Percentiles rank a stretch among this genome's conserved stretches.
Conservation (phyloP, 805 yeast species). For the Candida tibetensis region DNA sequence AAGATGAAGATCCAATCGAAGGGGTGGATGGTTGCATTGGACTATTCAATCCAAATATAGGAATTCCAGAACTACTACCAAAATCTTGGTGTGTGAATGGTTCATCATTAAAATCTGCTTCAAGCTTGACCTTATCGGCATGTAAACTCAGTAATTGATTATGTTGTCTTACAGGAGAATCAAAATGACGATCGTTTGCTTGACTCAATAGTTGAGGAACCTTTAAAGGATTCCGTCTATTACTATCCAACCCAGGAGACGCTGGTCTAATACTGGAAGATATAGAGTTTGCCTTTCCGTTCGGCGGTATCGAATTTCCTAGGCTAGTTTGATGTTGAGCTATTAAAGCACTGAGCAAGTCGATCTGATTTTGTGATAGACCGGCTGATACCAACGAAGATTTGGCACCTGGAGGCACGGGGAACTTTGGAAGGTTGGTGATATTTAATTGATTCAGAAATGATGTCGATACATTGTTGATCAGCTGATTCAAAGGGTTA, state of each 20-base stretch:
- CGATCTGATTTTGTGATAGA: slow-evolving; percentile 64
- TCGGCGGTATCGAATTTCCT: slow-evolving; percentile 11
- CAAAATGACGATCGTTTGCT: slow-evolving; percentile 4
- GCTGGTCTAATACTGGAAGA: background rate
- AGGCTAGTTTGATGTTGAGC: slow-evolving; percentile 58
- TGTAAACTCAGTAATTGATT: slow-evolving; percentile 6
- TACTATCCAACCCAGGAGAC: slow-evolving; percentile 2
- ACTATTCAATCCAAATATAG: slow-evolving; percentile 6
- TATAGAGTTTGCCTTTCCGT: too few species aligned
- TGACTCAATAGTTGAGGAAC: slow-evolving; percentile 13
- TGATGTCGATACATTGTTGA: slow-evolving; percentile 1
- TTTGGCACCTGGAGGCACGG: slow-evolving; percentile 73
- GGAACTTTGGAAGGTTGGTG: slow-evolving; percentile 53
- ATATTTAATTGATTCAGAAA: slow-evolving; percentile 22
- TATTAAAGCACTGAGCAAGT: slow-evolving; percentile 66
- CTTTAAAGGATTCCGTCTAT: background rate
- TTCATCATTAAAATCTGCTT: background rate
- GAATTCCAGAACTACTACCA: background rate
- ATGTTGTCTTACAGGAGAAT: slow-evolving; percentile 15
- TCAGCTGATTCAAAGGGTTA: background rate
- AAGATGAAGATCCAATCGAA: slow-evolving; percentile 4
- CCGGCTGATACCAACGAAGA: slow-evolving; percentile 64
- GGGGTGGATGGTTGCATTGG: slow-evolving; percentile 10
- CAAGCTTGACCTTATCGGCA: background rate
- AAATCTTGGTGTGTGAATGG: background rate